phyloP scores from a whole-genome alignment of 2,329 filamentous ascomycete species.

The Ophiostoma sp. region DNA sequence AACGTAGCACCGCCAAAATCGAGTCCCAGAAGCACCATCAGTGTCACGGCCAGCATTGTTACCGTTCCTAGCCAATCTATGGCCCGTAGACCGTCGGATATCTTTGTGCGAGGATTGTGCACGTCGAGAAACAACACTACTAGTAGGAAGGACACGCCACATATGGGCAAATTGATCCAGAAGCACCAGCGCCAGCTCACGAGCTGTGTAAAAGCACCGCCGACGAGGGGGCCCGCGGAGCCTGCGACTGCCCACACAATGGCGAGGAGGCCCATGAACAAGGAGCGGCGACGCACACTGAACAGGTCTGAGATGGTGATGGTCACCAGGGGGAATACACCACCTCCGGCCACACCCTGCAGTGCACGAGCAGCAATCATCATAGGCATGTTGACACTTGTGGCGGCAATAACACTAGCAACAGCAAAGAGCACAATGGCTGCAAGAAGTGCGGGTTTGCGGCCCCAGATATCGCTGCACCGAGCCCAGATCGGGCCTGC shows the following conservation, averaged over 20 bases:
- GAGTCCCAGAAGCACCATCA: conserved; percentile 62
- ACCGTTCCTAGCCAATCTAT: conserved; percentile 56
- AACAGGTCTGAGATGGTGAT: conserved; percentile 35
- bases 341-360: conserved; percentile 29
- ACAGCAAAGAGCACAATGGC: conserved; percentile 36
- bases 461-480: conserved; percentile 34
- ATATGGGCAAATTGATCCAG: conserved; percentile 29
- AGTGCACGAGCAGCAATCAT: conserved; percentile 31
- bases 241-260: conserved; percentile 39
- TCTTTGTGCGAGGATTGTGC: conserved; percentile 45
- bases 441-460: conserved; percentile 35
- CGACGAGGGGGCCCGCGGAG: conserved; percentile 29
- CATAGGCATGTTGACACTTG: conserved; percentile 25
- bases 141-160: conserved; percentile 28
- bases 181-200: conserved; percentile 41
- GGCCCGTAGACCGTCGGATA: conserved; percentile 54
- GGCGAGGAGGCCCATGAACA: conserved; percentile 39
- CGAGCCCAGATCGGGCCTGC: conserved; percentile 35
- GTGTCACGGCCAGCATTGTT: conserved; percentile 52
- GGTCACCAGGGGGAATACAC: conserved; percentile 29
- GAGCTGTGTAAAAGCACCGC: conserved; percentile 27
- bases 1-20: conserved; percentile 44
- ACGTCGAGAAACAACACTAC: conserved; percentile 26
- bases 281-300: conserved; percentile 37
- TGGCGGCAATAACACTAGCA: conserved; percentile 34